These are phyloP conservation scores for Trichoderma atrobrunneum DNA, from an alignment of 2,329 filamentous ascomycete genomes.

Conservation along the genomic window DNA sequence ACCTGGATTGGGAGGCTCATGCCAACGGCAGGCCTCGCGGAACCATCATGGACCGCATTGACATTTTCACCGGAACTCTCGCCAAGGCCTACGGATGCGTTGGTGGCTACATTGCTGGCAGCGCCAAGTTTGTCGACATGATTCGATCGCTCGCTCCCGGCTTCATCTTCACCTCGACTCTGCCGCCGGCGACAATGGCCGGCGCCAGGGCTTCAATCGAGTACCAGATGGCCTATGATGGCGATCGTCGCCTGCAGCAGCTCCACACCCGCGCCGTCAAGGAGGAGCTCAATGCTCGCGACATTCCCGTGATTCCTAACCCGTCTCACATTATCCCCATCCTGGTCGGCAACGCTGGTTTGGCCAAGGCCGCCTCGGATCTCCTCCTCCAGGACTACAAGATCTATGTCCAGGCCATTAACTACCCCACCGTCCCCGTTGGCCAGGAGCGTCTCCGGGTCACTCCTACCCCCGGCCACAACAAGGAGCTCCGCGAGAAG, in stretches of 20 bases:
- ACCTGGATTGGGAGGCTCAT: conserved; percentile 91
- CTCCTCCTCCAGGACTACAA: conserved; percentile 84
- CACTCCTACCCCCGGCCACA: conserved; percentile 92
- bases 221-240: conserved; percentile 82
- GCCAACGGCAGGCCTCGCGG: conserved; percentile 69
- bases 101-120: conserved; percentile 95
- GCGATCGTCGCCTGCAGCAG: conserved; percentile 89
- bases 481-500: conserved; percentile 78
- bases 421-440: conserved; percentile 96
- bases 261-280: conserved; percentile 95
- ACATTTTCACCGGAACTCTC: conserved; percentile 96
- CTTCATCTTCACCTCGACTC: conserved; percentile 97
- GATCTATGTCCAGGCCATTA: conserved; percentile 98
- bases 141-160: conserved; percentile 92
- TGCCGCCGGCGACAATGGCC: conserved; percentile 95
- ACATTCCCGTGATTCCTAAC: conserved; percentile 97
- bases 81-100: conserved; percentile 98
- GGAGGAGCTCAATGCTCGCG: conserved; percentile 69
- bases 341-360: conserved; percentile 87
- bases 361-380: conserved; percentile 89
- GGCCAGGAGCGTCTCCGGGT: conserved; percentile 97
- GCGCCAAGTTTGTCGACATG: conserved; percentile 79
- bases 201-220: conserved; percentile 89
- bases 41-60: conserved; percentile 90
- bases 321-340: conserved; percentile 95